Evolutionary conservation across 2,329 filamentous ascomycete species (phyloP).

Genomic region (Verticillium isaacii): DNA sequence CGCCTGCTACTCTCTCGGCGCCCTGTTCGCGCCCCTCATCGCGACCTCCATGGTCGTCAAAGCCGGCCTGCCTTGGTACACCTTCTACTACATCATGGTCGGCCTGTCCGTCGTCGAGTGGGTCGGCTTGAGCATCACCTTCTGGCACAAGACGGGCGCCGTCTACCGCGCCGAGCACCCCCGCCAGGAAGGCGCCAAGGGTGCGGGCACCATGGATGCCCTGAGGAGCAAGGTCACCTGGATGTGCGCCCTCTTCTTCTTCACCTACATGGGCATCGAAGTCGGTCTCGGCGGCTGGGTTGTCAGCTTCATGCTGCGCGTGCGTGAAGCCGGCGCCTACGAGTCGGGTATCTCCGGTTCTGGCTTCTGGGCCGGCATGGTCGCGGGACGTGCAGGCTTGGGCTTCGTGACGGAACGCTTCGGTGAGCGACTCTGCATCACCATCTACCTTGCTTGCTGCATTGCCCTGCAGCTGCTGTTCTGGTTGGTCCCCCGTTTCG

Average conservation of each 20-base stretch:
- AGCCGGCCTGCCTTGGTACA: slow-evolving; percentile 56
- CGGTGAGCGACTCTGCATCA: slow-evolving; percentile 58
- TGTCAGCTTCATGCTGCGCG: slow-evolving; percentile 72
- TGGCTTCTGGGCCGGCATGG: slow-evolving; percentile 77
- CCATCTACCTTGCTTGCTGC: slow-evolving; percentile 56
- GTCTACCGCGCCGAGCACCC: slow-evolving; percentile 42
- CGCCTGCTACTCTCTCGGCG: slow-evolving; percentile 61
- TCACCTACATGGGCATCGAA: slow-evolving; percentile 70
- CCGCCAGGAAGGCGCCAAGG: slow-evolving; percentile 16
- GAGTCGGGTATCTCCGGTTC: slow-evolving; percentile 68
- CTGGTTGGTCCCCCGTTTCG: slow-evolving; percentile 56
- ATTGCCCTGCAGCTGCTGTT: slow-evolving; percentile 59
- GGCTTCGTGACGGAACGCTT: slow-evolving; percentile 66
- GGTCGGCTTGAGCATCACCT: slow-evolving; percentile 41
- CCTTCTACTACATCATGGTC: slow-evolving; percentile 67
- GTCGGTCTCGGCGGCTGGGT: slow-evolving; percentile 74
- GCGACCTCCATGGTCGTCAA: slow-evolving; percentile 64
- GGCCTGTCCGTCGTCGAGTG: slow-evolving; percentile 53
- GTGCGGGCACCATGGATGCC: slow-evolving; percentile 29
- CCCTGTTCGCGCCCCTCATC: slow-evolving; percentile 57
- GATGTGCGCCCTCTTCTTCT: slow-evolving; percentile 63
- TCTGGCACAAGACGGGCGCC: slow-evolving; percentile 55
- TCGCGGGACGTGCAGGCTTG: slow-evolving; percentile 59
- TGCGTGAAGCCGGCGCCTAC: slow-evolving; percentile 60
- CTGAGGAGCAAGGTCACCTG: slow-evolving; percentile 53